Evolutionary conservation across 805 yeast genomes (phyloP).

Genomic region (Candida maesae): DNA sequence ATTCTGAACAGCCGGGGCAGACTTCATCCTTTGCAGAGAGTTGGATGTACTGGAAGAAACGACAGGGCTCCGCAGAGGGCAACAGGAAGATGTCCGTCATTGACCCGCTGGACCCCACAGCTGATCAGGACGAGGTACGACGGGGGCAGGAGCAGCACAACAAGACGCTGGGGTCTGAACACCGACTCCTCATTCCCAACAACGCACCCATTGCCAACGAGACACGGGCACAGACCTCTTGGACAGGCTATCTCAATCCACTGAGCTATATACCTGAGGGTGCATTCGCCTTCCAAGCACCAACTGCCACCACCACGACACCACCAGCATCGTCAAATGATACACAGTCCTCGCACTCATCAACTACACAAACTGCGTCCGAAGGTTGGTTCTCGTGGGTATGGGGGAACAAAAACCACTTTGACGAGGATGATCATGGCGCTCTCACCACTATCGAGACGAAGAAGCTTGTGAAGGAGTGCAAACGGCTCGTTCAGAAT

Average conservation of each 20-base stretch:
- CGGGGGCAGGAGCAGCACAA: neutral
- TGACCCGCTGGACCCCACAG: conserved; percentile 14
- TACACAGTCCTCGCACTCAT: conserved; percentile 5
- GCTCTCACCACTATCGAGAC: conserved; percentile 17
- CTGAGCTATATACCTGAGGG: conserved; percentile 8
- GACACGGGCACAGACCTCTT: conserved; percentile 1
- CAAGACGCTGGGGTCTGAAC: neutral
- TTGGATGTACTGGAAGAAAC: conserved; percentile 25
- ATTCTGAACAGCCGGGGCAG: neutral
- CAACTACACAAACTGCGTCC: conserved; percentile 2
- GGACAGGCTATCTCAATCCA: conserved; percentile 11
- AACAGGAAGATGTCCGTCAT: conserved; percentile 16
- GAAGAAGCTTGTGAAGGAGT: conserved; percentile 18
- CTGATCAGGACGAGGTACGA: neutral
- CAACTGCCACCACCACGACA: neutral
- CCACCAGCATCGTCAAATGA: conserved; percentile 1
- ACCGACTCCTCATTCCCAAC: neutral
- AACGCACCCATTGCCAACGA: neutral
- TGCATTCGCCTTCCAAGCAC: conserved; percentile 1
- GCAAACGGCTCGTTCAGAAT: conserved; percentile 16
- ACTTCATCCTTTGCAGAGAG: conserved; percentile 13
- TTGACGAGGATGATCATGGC: conserved; percentile 12
- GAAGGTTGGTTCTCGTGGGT: conserved; percentile 21
- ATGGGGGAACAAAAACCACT: conserved; percentile 5
- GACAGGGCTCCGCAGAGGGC: conserved; percentile 23